These are phyloP conservation scores for Volvariella volvacea DNA, from an alignment of 1,284 basidiomycete genomes.

Conservation along the genomic window DNA sequence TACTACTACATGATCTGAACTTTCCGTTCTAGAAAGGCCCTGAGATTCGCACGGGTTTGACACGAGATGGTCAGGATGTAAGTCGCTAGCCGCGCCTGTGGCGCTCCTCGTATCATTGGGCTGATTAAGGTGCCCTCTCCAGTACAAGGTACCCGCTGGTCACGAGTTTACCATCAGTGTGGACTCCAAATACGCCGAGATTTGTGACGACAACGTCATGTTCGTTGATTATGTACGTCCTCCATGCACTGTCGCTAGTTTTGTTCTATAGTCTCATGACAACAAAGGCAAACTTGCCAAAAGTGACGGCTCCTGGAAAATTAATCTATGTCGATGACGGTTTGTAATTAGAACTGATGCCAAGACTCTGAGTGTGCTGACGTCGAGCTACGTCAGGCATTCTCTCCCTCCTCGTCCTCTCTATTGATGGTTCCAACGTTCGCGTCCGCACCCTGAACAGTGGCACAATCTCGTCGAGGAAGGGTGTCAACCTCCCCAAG, in stretches of 20 bases:
- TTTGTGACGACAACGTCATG: constrained; percentile 77
- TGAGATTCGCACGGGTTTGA: constrained; percentile 97
- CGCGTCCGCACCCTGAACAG: constrained; percentile 91
- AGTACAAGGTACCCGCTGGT: constrained; percentile 83
- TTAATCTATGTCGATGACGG: constrained; percentile 98
- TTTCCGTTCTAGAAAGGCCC: constrained; percentile 80
- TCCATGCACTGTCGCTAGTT: constrained; percentile 9
- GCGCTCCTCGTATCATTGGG: too few relatives aligned
- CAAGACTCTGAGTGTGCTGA: too few relatives aligned
- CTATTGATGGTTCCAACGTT: constrained; percentile 76
- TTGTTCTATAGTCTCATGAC: constrained; percentile 9
- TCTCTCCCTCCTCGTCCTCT: constrained; percentile 88
- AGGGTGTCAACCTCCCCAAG: constrained; percentile 99
- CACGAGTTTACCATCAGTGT: constrained; percentile 94
- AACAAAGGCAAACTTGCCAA: constrained; percentile 79
- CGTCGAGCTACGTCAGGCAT: constrained; percentile 48
- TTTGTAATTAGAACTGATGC: constrained; percentile 21
- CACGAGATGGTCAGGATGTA: constrained; percentile 83
- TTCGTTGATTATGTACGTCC: constrained; percentile 85
- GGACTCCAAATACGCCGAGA: constrained; percentile 76
- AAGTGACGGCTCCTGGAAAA: constrained; percentile 93
- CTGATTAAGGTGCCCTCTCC: too few relatives aligned
- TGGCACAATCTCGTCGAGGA: constrained; percentile 91
- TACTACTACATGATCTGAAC: constrained; percentile 11
- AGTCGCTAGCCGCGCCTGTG: constrained; percentile 23